Evolutionary conservation across 1,284 basidiomycete genomes (phyloP), one percentile per base, ranked within the genome.

Genomic region (Apiotrichum siamense): DNA sequence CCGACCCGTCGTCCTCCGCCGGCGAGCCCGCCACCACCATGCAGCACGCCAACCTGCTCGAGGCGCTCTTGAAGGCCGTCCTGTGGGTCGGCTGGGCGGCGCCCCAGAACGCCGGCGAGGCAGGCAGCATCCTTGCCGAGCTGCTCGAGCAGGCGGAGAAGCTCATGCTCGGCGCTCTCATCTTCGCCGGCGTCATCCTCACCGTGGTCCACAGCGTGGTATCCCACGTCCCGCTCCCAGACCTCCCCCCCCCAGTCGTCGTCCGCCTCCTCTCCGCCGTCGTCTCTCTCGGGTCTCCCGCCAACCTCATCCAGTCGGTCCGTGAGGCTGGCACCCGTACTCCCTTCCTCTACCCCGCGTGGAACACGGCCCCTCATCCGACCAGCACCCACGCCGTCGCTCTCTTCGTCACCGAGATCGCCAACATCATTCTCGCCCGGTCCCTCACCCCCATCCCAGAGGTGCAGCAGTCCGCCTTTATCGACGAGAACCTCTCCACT

Each of bases 31-130:
- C 52, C 6, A 63, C 63, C 20, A 60, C 62, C 7, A 32, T 35
- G 6, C 47, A 54, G 29, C 63, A 69, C 24, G 66, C 65, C 11
- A 56, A 62, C 17, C 58, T 67, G 3, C 64, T 61, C 46, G 57
- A 64, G 49, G 57, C 54, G 2, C 48, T 71, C 27, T 46, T 69
- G 21, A 63, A 61, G 54, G 66, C 67, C 12, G 35, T 67, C 4
- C 33, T 71, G 7, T 69, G 68, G 68, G 58, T 63, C 17, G 64
- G 57, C 12, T 70, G 68, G 68, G 50, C 54, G 1, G 31, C 33
- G 17, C 48, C 58, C 2, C 39, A 54, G 1, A 24, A 55, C 10
- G 41, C 36, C 9, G 55, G 44, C 1, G 60, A 66, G 4, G 57
- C 61, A 0, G 64, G 54, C 4, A 33, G 25, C 4, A 35, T 60